phyloP scores from a whole-genome alignment of 2,329 filamentous ascomycete species.

The Akanthomyces lecanii region DNA sequence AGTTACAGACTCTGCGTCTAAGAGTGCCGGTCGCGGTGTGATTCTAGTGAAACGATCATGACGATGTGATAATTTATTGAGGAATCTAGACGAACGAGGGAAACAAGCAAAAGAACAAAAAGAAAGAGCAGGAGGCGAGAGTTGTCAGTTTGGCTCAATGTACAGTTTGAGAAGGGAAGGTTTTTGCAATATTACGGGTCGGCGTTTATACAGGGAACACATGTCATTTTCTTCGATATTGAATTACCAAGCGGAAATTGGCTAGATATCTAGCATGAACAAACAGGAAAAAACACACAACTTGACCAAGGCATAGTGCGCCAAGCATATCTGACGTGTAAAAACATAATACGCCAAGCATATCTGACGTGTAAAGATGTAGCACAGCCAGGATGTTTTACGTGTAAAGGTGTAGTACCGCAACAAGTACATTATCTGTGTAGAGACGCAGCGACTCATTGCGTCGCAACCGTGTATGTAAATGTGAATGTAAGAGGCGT shows the following conservation, averaged over 20 bases:
- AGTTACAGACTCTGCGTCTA: conserved; percentile 77
- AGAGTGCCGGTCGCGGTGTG: conserved; percentile 17
- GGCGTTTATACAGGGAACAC: conserved; percentile 13
- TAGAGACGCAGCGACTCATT: background rate
- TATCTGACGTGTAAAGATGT: no score
- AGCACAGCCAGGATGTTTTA: no score
- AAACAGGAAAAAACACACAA: conserved; percentile 1
- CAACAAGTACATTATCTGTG: background rate
- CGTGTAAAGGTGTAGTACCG: background rate
- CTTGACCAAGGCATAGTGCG: background rate
- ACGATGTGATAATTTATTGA: background rate
- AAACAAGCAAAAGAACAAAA: background rate
- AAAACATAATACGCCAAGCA: no score
- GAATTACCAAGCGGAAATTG: conserved; percentile 8
- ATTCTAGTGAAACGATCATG: background rate
- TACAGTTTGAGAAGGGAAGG: conserved; percentile 9
- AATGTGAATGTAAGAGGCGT: background rate
- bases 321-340: background rate
- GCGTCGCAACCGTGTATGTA: background rate
- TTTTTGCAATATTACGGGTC: conserved; percentile 12
- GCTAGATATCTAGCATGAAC: conserved; percentile 4
- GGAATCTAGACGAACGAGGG: background rate
- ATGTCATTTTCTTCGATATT: conserved; percentile 9
- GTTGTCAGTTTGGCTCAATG: background rate
- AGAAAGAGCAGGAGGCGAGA: background rate